A percentile compares a stretch with the other conserved stretches of the same genome.
These are phyloP conservation scores for Dendrostoma leiphaemia DNA, from an alignment of 2,329 filamentous ascomycete species.

Conservation along the genomic window DNA sequence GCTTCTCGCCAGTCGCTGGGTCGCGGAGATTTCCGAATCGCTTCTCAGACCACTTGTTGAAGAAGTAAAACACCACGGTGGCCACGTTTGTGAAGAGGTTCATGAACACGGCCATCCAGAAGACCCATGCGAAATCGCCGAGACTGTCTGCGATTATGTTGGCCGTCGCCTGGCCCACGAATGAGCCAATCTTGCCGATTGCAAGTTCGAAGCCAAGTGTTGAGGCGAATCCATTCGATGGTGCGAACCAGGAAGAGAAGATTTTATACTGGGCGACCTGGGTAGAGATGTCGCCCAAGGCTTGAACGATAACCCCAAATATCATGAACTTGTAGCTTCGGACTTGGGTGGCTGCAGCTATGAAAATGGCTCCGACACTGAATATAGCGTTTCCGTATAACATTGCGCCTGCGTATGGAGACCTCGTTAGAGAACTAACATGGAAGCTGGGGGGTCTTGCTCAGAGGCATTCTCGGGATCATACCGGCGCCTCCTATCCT, in stretches of 20 bases:
- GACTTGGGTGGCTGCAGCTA: conserved; percentile 55
- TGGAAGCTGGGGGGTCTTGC: neutral
- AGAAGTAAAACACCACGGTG: conserved; percentile 53
- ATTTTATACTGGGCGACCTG: conserved; percentile 65
- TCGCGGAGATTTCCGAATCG: conserved; percentile 47
- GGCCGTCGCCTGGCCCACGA: conserved; percentile 58
- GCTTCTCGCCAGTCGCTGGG: conserved; percentile 54
- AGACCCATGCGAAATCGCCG: conserved; percentile 61
- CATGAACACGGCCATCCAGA: conserved; percentile 62
- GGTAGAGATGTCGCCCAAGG: conserved; percentile 62
- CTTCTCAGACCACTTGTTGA: conserved; percentile 49
- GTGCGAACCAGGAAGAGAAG: conserved; percentile 64
- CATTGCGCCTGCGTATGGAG: conserved; percentile 41
- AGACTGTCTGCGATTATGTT: conserved; percentile 57
- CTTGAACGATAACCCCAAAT: conserved; percentile 50
- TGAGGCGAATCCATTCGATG: conserved; percentile 59
- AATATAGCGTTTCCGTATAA: conserved; percentile 62
- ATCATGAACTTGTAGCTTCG: conserved; percentile 62
- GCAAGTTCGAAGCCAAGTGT: conserved; percentile 60
- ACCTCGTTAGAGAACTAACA: neutral
- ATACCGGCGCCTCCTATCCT: conserved; percentile 54
- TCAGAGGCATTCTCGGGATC: conserved; percentile 6
- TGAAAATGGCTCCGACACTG: conserved; percentile 55
- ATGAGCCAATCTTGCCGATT: conserved; percentile 59
- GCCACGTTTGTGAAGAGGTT: conserved; percentile 60